phyloP scores from a whole-genome alignment of 768 basidiomycete genomes.

The Rhizopogon rudus region DNA sequence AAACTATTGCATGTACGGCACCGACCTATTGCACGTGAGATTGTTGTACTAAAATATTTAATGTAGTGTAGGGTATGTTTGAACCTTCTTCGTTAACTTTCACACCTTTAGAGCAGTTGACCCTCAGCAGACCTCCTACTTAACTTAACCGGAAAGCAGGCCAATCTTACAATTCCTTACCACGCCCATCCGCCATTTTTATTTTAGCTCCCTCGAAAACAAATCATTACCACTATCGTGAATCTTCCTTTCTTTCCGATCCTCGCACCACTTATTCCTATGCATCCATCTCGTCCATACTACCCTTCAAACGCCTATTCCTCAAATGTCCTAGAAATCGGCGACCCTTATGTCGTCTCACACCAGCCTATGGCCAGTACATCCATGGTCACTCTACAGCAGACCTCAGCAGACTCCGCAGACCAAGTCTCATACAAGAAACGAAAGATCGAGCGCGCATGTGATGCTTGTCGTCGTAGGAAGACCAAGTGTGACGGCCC shows the following conservation, averaged over 20 bases:
- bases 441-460: slow-evolving; percentile 50
- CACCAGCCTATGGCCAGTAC: background rate
- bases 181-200: background rate
- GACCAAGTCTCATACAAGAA: slow-evolving; percentile 28
- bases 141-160: background rate
- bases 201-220: slow-evolving; percentile 13
- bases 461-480: slow-evolving; percentile 52
- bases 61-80: background rate
- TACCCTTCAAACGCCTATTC: slow-evolving; percentile 8
- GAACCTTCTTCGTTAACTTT: background rate
- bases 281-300: slow-evolving; percentile 14
- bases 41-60: slow-evolving; percentile 1
- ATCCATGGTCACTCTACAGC: slow-evolving; percentile 11
- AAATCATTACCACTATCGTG: slow-evolving; percentile 3
- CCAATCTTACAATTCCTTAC: background rate
- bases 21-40: background rate
- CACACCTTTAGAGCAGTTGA: background rate
- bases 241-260: slow-evolving; percentile 3
- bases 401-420: background rate
- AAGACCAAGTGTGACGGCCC: slow-evolving; percentile 63
- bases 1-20: background rate
- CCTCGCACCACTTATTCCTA: slow-evolving; percentile 2
- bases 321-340: slow-evolving; percentile 24
- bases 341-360: slow-evolving; percentile 9
- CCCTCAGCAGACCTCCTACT: background rate